Conservation (phyloP, 495 filamentous ascomycete species). For the Annulohypoxylon maeteangense region DNA sequence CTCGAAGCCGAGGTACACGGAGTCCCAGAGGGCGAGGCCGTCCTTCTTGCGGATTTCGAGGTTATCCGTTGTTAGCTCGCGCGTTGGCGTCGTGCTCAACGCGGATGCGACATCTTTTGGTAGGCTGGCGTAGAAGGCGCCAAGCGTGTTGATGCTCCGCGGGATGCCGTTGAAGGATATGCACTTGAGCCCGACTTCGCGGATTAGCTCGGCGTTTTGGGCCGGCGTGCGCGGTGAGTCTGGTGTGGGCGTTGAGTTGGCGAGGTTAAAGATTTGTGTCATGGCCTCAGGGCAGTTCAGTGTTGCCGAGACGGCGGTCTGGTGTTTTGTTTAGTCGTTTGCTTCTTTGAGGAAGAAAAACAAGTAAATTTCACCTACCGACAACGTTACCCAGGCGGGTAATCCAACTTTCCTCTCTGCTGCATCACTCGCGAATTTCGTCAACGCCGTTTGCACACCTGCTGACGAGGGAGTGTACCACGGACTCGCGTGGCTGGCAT, state of each 20-base stretch:
- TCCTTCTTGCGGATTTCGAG: constrained; percentile 62
- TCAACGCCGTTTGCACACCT: constrained; percentile 64
- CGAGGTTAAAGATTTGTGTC: constrained; percentile 47
- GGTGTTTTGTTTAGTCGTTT: constrained; percentile 18
- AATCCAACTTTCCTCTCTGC: constrained; percentile 58
- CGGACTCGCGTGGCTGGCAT: constrained; percentile 71
- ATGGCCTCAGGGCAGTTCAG: constrained; percentile 78
- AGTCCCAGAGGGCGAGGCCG: constrained; percentile 73
- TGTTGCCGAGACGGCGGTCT: constrained; percentile 79
- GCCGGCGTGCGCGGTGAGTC: constrained; percentile 56
- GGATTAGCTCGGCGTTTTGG: constrained; percentile 76
- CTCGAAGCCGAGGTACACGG: constrained; percentile 77
- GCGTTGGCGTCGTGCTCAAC: constrained; percentile 62
- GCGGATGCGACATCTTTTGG: constrained; percentile 57
- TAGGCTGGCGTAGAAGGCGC: constrained; percentile 68
- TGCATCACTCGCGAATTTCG: constrained; percentile 60
- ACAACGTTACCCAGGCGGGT: constrained; percentile 47
- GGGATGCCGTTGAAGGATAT: constrained; percentile 88
- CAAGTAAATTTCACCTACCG: constrained; percentile 33
- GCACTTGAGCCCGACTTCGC: constrained; percentile 83
- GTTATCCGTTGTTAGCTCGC: constrained; percentile 59
- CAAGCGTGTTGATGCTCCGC: constrained; percentile 80
- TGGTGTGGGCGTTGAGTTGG: constrained; percentile 30
- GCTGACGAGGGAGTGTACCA: constrained; percentile 67
- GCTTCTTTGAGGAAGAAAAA: constrained; percentile 6